Evolutionary conservation across 2,329 filamentous ascomycete species (phyloP).

Genomic region (Drechslera avenae): DNA sequence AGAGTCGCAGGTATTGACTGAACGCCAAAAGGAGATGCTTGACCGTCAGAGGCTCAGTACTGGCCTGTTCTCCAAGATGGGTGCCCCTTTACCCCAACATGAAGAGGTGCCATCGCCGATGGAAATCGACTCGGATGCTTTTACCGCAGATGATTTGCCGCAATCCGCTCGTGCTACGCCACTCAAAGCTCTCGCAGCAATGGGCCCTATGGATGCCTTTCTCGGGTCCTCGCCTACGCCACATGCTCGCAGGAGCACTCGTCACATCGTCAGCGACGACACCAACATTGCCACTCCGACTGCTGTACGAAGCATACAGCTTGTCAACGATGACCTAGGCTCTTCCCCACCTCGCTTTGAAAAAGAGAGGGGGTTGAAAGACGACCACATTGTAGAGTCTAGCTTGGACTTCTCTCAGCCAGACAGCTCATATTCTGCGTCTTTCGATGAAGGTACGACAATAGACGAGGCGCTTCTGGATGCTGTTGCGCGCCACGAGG

Average conservation of each 20-base stretch:
- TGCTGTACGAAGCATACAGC: constrained; percentile 29
- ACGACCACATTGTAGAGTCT: constrained; percentile 18
- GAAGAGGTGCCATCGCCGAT: constrained; percentile 30
- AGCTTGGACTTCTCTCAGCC: constrained; percentile 30
- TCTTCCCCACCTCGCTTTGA: constrained; percentile 45
- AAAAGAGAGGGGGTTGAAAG: constrained; percentile 6
- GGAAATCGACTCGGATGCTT: constrained; percentile 38
- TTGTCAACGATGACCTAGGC: constrained; percentile 35
- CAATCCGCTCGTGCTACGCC: constrained; percentile 35
- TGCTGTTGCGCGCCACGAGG: constrained; percentile 11
- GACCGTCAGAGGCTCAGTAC: constrained; percentile 70
- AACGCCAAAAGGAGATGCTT: constrained; percentile 77
- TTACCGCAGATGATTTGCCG: constrained; percentile 32
- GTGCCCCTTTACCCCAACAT: constrained; percentile 24
- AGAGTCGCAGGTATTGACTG: constrained; percentile 77
- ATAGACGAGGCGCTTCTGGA: constrained; percentile 36
- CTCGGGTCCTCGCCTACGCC: constrained; percentile 47
- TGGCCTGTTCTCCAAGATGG: constrained; percentile 69
- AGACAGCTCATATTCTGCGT: constrained; percentile 21
- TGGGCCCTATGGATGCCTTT: constrained; percentile 44
- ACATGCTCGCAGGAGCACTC: constrained; percentile 34
- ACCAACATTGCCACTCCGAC: constrained; percentile 37
- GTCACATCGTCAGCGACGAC: constrained; percentile 34
- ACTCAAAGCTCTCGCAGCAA: constrained; percentile 27
- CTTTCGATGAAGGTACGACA: constrained; percentile 43